Conservation (phyloP, 306 rosid genomes). For the Quercus agrifolia region DNA sequence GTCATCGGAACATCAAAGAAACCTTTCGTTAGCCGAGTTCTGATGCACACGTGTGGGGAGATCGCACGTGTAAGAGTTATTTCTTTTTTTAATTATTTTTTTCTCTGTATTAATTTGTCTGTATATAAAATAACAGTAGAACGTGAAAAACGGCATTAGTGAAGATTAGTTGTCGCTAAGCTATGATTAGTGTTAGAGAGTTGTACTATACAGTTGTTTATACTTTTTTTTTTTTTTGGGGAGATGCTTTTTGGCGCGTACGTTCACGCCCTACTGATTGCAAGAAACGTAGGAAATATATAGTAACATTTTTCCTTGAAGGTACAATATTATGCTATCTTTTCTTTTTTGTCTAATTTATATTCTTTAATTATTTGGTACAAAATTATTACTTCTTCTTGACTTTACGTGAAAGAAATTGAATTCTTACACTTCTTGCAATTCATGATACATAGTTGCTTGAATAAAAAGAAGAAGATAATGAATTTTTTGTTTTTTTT, state of each 20-base stretch:
- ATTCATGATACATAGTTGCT: background rate
- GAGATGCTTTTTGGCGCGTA: constrained; percentile 5
- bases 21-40: constrained; percentile 38
- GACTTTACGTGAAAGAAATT: background rate
- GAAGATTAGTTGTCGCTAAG: background rate
- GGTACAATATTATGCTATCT: background rate
- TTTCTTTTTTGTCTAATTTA: background rate
- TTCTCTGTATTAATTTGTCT: constrained; percentile 6
- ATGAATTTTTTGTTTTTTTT: background rate
- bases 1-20: constrained; percentile 18
- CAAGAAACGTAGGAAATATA: background rate
- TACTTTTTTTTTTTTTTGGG: constrained; percentile 1
- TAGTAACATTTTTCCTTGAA: background rate
- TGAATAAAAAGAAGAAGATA: background rate
- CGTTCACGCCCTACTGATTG: background rate
- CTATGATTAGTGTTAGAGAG: background rate
- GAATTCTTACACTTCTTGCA: background rate
- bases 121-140: constrained; percentile 41
- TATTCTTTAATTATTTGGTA: too few species aligned
- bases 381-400: too few species aligned
- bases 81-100: constrained; percentile 1
- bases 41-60: constrained; percentile 27
- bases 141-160: constrained; percentile 25
- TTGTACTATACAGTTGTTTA: constrained; percentile 21
- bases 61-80: constrained; percentile 27